phyloP scores from a whole-genome alignment of 2,329 filamentous ascomycete genomes.

The Acrodontium crateriforme region DNA sequence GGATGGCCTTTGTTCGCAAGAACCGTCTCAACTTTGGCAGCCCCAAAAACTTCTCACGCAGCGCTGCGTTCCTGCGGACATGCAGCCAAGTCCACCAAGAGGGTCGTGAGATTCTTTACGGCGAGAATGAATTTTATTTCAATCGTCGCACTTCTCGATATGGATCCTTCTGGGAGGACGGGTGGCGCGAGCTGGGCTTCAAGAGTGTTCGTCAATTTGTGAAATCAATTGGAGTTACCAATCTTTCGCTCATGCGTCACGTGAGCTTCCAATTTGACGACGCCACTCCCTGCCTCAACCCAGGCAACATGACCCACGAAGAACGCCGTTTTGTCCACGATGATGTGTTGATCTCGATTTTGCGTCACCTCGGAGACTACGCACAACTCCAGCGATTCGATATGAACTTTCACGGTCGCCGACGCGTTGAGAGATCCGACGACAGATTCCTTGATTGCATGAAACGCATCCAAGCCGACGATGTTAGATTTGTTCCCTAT shows the following conservation, averaged over 20 bases:
- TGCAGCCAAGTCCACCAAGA: constrained; percentile 32
- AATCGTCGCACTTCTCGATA: constrained; percentile 22
- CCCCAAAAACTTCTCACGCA: constrained; percentile 26
- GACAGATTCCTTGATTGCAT: constrained; percentile 32
- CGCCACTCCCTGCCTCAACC: constrained; percentile 27
- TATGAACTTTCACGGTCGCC: constrained; percentile 30
- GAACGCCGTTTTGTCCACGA: constrained; percentile 37
- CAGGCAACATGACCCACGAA: constrained; percentile 24
- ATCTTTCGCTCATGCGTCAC: constrained; percentile 32
- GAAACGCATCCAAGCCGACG: constrained; percentile 30
- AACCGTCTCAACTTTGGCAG: constrained; percentile 23
- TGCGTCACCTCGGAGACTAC: constrained; percentile 29
- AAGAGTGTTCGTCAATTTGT: constrained; percentile 30
- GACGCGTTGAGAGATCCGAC: constrained; percentile 20
- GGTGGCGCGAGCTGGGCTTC: constrained; percentile 35
- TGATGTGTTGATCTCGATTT: constrained; percentile 30
- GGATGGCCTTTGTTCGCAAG: constrained; percentile 25
- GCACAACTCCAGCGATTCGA: constrained; percentile 29
- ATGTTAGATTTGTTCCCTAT: constrained; percentile 21
- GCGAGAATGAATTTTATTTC: constrained; percentile 36
- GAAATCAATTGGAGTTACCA: constrained; percentile 33
- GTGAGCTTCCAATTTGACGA: constrained; percentile 33
- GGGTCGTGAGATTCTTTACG: constrained; percentile 35
- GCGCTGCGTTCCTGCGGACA: constrained; percentile 32
- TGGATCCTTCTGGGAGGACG: constrained; percentile 26